These are phyloP conservation scores for Lachnellula hyalina DNA, from an alignment of 2,329 filamentous ascomycete genomes.

Conservation along the genomic window DNA sequence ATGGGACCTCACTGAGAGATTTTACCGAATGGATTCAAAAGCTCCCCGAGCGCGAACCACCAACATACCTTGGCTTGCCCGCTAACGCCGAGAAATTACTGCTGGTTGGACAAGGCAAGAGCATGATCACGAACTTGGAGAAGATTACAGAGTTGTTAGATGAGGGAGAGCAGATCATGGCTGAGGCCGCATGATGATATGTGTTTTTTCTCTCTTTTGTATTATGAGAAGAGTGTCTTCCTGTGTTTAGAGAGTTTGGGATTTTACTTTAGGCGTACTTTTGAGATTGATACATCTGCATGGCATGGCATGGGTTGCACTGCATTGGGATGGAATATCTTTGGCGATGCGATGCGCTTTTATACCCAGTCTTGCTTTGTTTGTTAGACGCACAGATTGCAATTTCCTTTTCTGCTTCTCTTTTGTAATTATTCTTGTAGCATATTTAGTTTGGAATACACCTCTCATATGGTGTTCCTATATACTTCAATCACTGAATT, in stretches of 20 bases:
- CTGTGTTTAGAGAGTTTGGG: slow-evolving; percentile 14
- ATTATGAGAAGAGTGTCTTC: slow-evolving; percentile 11
- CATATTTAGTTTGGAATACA: background rate
- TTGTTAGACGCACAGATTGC: slow-evolving; percentile 18
- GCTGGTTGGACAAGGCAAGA: slow-evolving; percentile 79
- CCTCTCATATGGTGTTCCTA: no score
- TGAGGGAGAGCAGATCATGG: slow-evolving; percentile 87
- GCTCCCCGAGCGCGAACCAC: slow-evolving; percentile 90
- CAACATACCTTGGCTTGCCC: slow-evolving; percentile 87
- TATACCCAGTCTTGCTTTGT: slow-evolving; percentile 22
- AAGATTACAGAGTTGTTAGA: slow-evolving; percentile 85
- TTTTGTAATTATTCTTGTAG: slow-evolving; percentile 19
- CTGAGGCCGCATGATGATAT: slow-evolving; percentile 42
- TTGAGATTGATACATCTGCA: slow-evolving; percentile 10
- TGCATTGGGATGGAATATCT: slow-evolving; percentile 5
- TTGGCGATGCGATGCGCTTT: slow-evolving; percentile 7
- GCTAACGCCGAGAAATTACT: slow-evolving; percentile 95
- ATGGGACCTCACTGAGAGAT: slow-evolving; percentile 74
- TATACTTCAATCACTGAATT: no score
- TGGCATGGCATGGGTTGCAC: background rate
- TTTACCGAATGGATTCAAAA: slow-evolving; percentile 89
- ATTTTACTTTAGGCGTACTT: slow-evolving; percentile 3
- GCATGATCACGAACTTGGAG: slow-evolving; percentile 77
- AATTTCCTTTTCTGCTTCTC: slow-evolving; percentile 1
- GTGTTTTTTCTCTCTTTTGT: slow-evolving; percentile 9